These are phyloP conservation scores for Botrytis paeoniae DNA, from an alignment of 2,329 filamentous ascomycete genomes.

Conservation along the genomic window DNA sequence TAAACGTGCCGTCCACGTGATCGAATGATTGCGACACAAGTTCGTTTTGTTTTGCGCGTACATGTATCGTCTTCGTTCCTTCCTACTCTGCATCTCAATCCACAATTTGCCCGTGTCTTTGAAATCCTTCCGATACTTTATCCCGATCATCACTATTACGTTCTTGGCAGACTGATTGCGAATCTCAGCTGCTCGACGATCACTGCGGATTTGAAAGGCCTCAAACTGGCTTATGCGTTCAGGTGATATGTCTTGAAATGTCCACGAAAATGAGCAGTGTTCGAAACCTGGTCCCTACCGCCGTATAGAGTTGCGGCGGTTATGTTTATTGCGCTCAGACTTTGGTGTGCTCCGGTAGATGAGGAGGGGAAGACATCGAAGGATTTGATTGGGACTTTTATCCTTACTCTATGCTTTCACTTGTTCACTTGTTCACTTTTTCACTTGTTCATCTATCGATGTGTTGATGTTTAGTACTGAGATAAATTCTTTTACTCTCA, in stretches of 20 bases:
- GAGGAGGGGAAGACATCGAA: not conserved
- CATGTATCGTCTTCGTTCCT: not conserved
- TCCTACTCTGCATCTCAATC: not conserved
- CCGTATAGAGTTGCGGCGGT: not conserved
- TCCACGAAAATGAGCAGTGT: constrained; percentile 2
- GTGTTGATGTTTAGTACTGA: not conserved
- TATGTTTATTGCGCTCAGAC: not conserved
- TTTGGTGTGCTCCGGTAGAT: not conserved
- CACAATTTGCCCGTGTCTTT: not conserved
- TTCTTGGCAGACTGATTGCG: not conserved
- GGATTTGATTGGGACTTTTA: not conserved
- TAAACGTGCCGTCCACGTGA: not conserved
- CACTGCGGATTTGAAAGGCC: not conserved
- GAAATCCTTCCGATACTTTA: not conserved
- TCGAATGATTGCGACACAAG: not conserved
- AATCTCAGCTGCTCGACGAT: not conserved
- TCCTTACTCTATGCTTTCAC: not conserved
- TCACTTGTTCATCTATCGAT: not conserved
- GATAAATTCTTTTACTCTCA: not conserved
- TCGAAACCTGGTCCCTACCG: constrained; percentile 12
- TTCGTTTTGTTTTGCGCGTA: not conserved
- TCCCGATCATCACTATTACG: not conserved
- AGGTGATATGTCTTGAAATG: not conserved
- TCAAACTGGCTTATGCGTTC: not conserved
- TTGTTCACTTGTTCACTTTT: too few relatives aligned